Base-by-base conservation (phyloP, 176 grass and related monocot species). In the Oropetium thomaeum region DNA sequence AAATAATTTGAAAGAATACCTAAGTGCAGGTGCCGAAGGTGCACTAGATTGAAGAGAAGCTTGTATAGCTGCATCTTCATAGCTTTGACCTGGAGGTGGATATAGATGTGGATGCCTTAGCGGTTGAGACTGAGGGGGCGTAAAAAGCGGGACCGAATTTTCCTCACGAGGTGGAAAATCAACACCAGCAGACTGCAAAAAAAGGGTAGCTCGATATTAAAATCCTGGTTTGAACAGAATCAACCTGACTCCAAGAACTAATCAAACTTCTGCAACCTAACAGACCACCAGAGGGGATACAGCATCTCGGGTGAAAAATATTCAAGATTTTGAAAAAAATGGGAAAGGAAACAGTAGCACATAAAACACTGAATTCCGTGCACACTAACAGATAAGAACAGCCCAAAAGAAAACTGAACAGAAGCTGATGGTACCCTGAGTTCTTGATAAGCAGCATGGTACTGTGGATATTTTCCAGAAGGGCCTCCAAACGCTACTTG, bases 401-500 rank as follows among this genome's bases (percentile, higher is more conserved):
- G 22, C 4, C 12, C 9, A 44, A 45, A 22, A 12, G 19, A 67
- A 69, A 9, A 48, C 23, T 37, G 29, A 72, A 62, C 8, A 85
- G 22, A 79, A 54, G 59, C 9, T 17, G 23, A 64, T 8, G 5
- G 83, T 96, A 96, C 92, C 87, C 87, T 96, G 60, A 99, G 82
- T 77, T 99, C 96, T 96, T 91, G 79, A 82, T 99, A 99, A 55
- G 89, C 96, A 38, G 89, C 76, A 86, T 96, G 87, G 68, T 88
- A 96, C 62, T 92, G 96, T 37, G 87, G 87, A 90, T 88, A 95
- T 82, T 37, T 99, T 53, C 92, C 96, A 10, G 82, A 84, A 28
- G 92, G 43, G 81, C 96, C 92, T 86, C 96, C 96, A 84, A 99
- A 99, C 84, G 96, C 96, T 38, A 92, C 89, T 99, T 99, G 96